phyloP scores from a whole-genome alignment of 116 monocot genomes.

The Phalaenopsis hybrid region DNA sequence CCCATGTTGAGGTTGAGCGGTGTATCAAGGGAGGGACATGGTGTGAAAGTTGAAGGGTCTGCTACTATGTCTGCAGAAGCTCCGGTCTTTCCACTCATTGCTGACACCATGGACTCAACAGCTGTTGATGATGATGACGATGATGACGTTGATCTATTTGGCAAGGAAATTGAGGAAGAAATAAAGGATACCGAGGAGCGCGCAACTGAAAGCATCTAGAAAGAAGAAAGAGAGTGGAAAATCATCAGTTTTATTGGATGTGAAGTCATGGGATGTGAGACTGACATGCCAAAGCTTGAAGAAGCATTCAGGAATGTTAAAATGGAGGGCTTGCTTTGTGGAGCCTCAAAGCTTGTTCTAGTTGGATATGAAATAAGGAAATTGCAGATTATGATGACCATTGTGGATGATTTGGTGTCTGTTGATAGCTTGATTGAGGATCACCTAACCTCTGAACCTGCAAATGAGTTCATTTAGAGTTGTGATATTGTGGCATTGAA shows the following conservation, averaged over 20 bases:
- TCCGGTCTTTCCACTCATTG: conserved; percentile 37
- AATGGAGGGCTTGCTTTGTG: conserved; percentile 62
- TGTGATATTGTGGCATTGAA: conserved; percentile 83
- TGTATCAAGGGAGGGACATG: conserved; percentile 44
- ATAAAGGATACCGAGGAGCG: conserved; percentile 87
- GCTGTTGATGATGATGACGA: conserved; percentile 56
- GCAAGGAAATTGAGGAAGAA: conserved; percentile 96
- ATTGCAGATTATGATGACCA: conserved; percentile 76
- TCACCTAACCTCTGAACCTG: conserved; percentile 33
- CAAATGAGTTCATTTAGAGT: conserved; percentile 65
- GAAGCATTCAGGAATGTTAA: conserved; percentile 35
- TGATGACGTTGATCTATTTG: conserved; percentile 76
- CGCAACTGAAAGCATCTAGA: conserved; percentile 73
- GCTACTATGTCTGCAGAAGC: conserved; percentile 24
- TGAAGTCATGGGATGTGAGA: conserved; percentile 60
- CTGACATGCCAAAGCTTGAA: conserved; percentile 56
- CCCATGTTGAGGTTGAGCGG: conserved; percentile 54
- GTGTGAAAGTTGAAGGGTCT: conserved; percentile 58
- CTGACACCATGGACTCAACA: conserved; percentile 61
- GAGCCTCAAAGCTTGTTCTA: conserved; percentile 65
- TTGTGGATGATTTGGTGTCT: conserved; percentile 76
- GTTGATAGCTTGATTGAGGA: conserved; percentile 73
- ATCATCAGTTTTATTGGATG: conserved; percentile 40
- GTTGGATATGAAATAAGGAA: conserved; percentile 85
- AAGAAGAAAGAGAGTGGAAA: conserved; percentile 92